Evolutionary conservation across 306 rosid species (phyloP).

Genomic region (Cucurbita argyrosperma): DNA sequence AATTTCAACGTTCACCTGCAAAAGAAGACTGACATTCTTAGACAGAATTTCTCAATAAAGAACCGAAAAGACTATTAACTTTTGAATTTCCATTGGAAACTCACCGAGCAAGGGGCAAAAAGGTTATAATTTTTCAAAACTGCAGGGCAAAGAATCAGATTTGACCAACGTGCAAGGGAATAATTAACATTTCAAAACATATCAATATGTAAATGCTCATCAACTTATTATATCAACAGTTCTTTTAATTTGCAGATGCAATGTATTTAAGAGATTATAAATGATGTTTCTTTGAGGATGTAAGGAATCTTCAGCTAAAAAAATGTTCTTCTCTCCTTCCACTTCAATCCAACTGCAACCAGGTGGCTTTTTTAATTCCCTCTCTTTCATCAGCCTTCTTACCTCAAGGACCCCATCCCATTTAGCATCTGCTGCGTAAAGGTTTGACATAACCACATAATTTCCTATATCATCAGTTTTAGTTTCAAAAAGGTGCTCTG

Average conservation of each 20-base stretch:
- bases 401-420: slow-evolving; percentile 71
- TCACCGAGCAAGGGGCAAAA: background rate
- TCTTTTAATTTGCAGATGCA: slow-evolving; percentile 33
- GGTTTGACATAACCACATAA: slow-evolving; percentile 65
- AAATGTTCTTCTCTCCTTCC: slow-evolving; percentile 40
- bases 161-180: background rate
- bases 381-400: slow-evolving; percentile 48
- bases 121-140: background rate
- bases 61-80: background rate
- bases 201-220: background rate
- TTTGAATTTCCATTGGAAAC: background rate
- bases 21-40: too few species aligned
- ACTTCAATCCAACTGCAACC: slow-evolving; percentile 96
- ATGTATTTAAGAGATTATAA: slow-evolving; percentile 23
- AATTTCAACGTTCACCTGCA: too few species aligned
- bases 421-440: slow-evolving; percentile 62
- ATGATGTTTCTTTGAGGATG: slow-evolving; percentile 61
- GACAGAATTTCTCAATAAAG: background rate
- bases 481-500: slow-evolving; percentile 41
- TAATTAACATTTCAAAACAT: background rate
- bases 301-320: slow-evolving; percentile 63
- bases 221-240: slow-evolving; percentile 10
- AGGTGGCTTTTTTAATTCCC: slow-evolving; percentile 62
- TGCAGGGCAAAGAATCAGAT: slow-evolving; percentile 1
- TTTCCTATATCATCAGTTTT: slow-evolving; percentile 58